Percentiles rank a stretch among this genome's conserved stretches.
These are phyloP conservation scores for Termitomyces heimii DNA, from an alignment of 768 basidiomycete species.

Conservation along the genomic window DNA sequence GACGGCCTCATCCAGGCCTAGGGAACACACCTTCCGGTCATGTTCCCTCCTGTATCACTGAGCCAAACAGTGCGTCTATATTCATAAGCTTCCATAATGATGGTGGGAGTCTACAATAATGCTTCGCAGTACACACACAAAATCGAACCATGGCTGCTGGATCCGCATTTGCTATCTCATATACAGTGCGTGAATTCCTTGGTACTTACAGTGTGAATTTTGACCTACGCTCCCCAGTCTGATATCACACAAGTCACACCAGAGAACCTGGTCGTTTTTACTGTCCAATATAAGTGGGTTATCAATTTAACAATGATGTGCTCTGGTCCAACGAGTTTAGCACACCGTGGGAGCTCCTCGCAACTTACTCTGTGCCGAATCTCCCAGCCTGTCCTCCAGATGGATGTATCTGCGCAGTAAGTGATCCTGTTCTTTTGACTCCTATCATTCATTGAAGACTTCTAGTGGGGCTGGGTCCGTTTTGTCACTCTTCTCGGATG, in stretches of 20 bases:
- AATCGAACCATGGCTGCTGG: constrained; percentile 46
- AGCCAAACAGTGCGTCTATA: constrained; percentile 38
- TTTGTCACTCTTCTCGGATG: not conserved
- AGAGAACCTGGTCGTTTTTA: constrained; percentile 46
- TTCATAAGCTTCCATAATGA: not conserved
- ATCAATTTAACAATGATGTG: not conserved
- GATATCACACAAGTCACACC: constrained; percentile 39
- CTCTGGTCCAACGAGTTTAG: constrained; percentile 17
- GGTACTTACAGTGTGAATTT: not conserved
- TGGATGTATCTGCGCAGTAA: constrained; percentile 48
- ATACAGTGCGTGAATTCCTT: constrained; percentile 25
- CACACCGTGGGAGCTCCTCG: constrained; percentile 45
- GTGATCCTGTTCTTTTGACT: constrained; percentile 12
- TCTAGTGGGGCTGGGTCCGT: constrained; percentile 47
- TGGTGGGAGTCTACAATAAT: not conserved
- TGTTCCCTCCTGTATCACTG: constrained; percentile 34
- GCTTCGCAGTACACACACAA: constrained; percentile 42
- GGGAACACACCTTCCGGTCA: constrained; percentile 21
- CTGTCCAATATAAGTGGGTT: constrained; percentile 37
- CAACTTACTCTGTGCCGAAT: constrained; percentile 40
- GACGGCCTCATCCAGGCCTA: constrained; percentile 30
- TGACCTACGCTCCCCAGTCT: constrained; percentile 24
- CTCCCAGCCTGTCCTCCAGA: constrained; percentile 43
- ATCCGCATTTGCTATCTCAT: constrained; percentile 50
- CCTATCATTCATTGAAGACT: not conserved